Evolutionary conservation across 2,329 filamentous ascomycete genomes (phyloP), one percentile per base, ranked within the genome.

Genomic region (Emmonsiellopsis sp.): DNA sequence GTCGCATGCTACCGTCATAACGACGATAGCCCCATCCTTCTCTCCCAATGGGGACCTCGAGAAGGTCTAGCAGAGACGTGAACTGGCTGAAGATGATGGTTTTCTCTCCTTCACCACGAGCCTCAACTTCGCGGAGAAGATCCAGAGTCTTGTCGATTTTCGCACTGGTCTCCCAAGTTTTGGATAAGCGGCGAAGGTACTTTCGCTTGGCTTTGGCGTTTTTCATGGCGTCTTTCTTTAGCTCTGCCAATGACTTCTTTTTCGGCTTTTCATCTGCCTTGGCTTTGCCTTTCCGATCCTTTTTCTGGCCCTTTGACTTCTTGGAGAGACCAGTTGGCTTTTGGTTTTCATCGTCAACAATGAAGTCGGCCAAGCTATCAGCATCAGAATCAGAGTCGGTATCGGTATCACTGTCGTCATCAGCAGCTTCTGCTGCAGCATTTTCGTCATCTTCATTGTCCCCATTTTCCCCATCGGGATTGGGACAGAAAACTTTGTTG

Each of bases 41-140:
- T n/a, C 78, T 72, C 53, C 75, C 72, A 57, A 92, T 80, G 0
- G 86, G 84, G 5, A 91, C 78, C 67, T 92, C 86, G 13, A 92
- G 73, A 5, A 92, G 76, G 67, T 92, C 87, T 2, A 93, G 80
- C 15, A 92, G 75, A 0, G 86, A 83, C 0, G 88, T 91, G 73
- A 87, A 93, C 62, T 90, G 87, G 54, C 83, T 87, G 72, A 93
- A 93, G 57, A 93, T 79, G 52, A 93, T 85, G 0, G 85, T 88
- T 69, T 92, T 92, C 66, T 89, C 85, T 1, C 77, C 78, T 2
- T 79, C 63, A 34, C 75, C 72, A 8, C 71, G 69, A n/a, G 62
- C 62, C 52, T 74, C 68, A 54, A 82, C 76, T 11, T 72, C 66
- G 9, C 73, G 65, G 10, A 92, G 71, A 6, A 91, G 76, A 52